Evolutionary conservation across 2,329 filamentous ascomycete genomes (phyloP), one percentile per base, ranked within the genome.

Genomic region (Diaporthe ilicicola): DNA sequence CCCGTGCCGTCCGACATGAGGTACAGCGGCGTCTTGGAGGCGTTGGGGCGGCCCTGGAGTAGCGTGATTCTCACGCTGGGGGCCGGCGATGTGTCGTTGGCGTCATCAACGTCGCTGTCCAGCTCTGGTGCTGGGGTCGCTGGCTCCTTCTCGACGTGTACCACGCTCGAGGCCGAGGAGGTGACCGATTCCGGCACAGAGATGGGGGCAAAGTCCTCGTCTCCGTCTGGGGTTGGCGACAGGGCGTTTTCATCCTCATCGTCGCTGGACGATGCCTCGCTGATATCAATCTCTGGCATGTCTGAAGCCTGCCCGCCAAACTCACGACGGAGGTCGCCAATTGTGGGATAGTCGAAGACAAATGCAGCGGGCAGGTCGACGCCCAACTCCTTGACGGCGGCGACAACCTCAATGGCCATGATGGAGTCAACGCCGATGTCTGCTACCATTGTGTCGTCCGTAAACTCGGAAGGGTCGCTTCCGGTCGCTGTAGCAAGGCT

Each of bases 381-480:
- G 34, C 74, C 74, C 2, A 75, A 73, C 56, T 76, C 70, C 68
- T 76, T 73, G n/a, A 78, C 62, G 19, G 68, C 74, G 27, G 67
- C 72, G 8, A 75, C 56, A 59, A 78, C 74, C 15, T 76, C 73
- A 7, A 78, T 74, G 10, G 70, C 73, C 76, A 77, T 77, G 34
- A 78, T 74, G n/a, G 74, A 77, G 54, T 78, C 77, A 9, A 78
- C 75, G 34, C 77, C 77, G 8, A 77, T 56, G 42, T 78, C 75
- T 6, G 69, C 69, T 13, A 78, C 32, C 2, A 71, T 34, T 1
- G 74, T 73, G 27, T 73, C 68, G 24, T 76, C 74, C 22, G 72
- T 69, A 17, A 78, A 70, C 46, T 76, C 74, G 9, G 67, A 69
- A 17, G 70, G 39, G 46, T 70, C 70, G 17, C 72, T 69, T 29